These are phyloP conservation scores for Pyricularia sp. DNA, from an alignment of 2,329 filamentous ascomycete genomes.

Conservation along the genomic window DNA sequence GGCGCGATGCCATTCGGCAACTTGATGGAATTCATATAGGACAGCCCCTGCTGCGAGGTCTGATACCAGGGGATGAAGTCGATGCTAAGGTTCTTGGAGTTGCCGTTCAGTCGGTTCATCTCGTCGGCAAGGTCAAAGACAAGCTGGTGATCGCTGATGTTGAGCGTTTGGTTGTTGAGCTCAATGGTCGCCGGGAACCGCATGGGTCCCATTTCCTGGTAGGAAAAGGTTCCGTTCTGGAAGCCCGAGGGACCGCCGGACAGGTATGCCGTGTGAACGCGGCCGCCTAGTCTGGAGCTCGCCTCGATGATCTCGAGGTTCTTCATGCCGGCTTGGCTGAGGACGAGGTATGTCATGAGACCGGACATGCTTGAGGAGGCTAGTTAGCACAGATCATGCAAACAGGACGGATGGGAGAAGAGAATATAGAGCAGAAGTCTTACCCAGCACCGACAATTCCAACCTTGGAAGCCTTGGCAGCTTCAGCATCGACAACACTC, in stretches of 20 bases:
- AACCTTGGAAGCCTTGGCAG: conserved; percentile 47
- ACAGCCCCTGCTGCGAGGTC: conserved; percentile 41
- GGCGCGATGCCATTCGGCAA: conserved; percentile 41
- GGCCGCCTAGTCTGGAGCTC: conserved; percentile 49
- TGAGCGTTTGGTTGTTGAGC: conserved; percentile 43
- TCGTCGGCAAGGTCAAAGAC: conserved; percentile 54
- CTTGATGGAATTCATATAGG: conserved; percentile 35
- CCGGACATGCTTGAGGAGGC: conserved; percentile 43
- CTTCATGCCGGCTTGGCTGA: conserved; percentile 41
- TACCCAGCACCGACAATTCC: conserved; percentile 53
- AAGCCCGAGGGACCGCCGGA: conserved; percentile 50
- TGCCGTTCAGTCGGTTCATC: conserved; percentile 50
- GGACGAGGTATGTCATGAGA: conserved; percentile 47
- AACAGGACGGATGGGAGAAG: neutral
- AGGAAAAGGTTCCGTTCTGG: conserved; percentile 28
- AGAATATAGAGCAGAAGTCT: neutral
- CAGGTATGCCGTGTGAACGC: conserved; percentile 55
- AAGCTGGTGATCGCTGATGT: conserved; percentile 54
- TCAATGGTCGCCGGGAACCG: conserved; percentile 46
- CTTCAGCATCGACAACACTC: conserved; percentile 37
- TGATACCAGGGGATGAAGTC: conserved; percentile 58
- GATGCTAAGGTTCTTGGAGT: conserved; percentile 36
- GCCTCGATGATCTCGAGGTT: conserved; percentile 56
- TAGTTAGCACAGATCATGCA: neutral
- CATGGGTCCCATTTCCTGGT: conserved; percentile 60